Percentiles rank a stretch among this genome's conserved stretches.
Conservation (phyloP, 192 early-diverging fungal species). For the Mortierella antarctica region DNA sequence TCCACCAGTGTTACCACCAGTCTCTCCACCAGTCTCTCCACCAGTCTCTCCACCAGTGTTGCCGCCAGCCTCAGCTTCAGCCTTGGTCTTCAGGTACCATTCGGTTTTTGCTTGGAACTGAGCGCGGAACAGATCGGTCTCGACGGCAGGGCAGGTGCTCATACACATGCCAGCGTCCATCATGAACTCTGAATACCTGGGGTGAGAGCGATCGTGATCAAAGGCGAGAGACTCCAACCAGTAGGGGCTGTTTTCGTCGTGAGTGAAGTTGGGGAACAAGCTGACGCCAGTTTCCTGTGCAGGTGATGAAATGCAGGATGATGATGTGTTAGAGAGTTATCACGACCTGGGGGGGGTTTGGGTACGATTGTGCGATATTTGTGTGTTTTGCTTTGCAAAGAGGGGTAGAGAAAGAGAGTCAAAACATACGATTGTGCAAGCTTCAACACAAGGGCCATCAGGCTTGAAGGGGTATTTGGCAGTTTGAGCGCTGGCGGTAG, state of each 20-base stretch:
- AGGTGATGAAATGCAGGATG: neutral
- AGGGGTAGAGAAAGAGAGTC: neutral
- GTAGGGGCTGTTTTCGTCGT: slow-evolving; percentile 18
- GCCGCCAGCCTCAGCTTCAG: neutral
- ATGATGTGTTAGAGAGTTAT: neutral
- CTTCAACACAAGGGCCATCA: slow-evolving; percentile 18
- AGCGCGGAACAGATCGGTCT: slow-evolving; percentile 14
- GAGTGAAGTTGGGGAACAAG: slow-evolving; percentile 24
- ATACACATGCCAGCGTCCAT: slow-evolving; percentile 21
- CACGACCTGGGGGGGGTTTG: neutral
- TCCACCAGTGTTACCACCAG: neutral
- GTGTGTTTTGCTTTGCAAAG: neutral
- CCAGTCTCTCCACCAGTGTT: neutral
- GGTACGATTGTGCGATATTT: neutral
- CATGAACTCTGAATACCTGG: slow-evolving; percentile 26
- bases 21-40: neutral
- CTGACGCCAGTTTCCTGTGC: slow-evolving; percentile 20
- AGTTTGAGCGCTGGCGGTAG: slow-evolving; percentile 24
- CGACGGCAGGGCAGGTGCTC: neutral
- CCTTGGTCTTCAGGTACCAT: slow-evolving; percentile 12
- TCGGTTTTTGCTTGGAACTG: slow-evolving; percentile 19
- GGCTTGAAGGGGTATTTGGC: slow-evolving; percentile 26
- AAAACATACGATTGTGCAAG: slow-evolving; percentile 23
- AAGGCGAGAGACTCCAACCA: slow-evolving; percentile 17
- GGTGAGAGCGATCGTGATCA: slow-evolving; percentile 20